Evolutionary conservation across 2,329 filamentous ascomycete genomes (phyloP).

Genomic region (Cladosporium sp.): DNA sequence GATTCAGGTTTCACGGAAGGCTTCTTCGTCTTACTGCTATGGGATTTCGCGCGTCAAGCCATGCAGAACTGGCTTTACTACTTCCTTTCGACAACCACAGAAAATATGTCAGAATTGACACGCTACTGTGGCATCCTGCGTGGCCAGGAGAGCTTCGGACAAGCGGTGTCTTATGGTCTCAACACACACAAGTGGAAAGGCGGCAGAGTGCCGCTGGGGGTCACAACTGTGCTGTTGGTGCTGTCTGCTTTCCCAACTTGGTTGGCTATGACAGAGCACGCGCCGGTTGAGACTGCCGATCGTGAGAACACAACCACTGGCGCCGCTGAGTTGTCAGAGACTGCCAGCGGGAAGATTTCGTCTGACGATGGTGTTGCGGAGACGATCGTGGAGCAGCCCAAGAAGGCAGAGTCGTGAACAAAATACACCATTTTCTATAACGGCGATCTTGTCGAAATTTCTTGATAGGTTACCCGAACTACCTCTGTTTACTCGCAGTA

Average conservation of each 20-base stretch:
- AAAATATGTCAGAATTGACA: slow-evolving; percentile 51
- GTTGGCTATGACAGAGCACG: slow-evolving; percentile 29
- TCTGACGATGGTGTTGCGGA: not conserved
- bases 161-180: slow-evolving; percentile 42
- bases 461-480: no score
- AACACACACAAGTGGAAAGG: slow-evolving; percentile 43
- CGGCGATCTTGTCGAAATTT: no score
- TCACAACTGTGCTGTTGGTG: slow-evolving; percentile 34
- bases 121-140: slow-evolving; percentile 42
- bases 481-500: no score
- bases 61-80: slow-evolving; percentile 57
- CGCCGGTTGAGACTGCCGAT: slow-evolving; percentile 20
- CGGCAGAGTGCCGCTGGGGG: slow-evolving; percentile 39
- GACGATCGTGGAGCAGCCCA: slow-evolving; percentile 1
- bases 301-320: not conserved
- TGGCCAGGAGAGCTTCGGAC: slow-evolving; percentile 44
- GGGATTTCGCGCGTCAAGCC: slow-evolving; percentile 50
- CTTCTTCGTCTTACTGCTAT: slow-evolving; percentile 47
- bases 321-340: not conserved
- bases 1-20: slow-evolving; percentile 43
- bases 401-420: not conserved
- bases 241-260: slow-evolving; percentile 29
- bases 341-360: not conserved
- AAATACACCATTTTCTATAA: no score
- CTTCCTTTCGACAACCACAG: slow-evolving; percentile 51